Evolutionary conservation across 2,329 filamentous ascomycete species (phyloP).

Genomic region (Cordyceps pruinosa): DNA sequence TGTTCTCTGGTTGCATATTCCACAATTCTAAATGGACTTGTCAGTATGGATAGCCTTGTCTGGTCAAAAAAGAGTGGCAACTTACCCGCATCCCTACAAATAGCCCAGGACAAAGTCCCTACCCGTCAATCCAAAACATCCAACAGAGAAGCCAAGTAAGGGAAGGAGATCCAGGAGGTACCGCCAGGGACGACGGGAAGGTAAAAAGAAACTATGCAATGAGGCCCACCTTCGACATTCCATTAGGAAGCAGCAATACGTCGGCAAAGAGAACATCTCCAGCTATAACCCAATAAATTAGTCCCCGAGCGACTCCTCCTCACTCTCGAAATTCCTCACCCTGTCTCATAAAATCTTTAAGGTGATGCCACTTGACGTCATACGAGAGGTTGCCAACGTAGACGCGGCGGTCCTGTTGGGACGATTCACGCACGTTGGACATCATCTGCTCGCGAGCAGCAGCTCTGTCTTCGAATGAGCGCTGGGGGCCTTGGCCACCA

Average conservation of each 20-base stretch:
- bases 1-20: slow-evolving; percentile 99
- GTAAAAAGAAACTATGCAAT: slow-evolving; percentile 65
- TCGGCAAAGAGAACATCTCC: slow-evolving; percentile 99
- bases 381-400: slow-evolving; percentile 99
- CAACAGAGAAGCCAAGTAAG: slow-evolving; percentile 59
- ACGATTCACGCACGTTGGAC: slow-evolving; percentile 85
- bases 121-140: slow-evolving; percentile 98
- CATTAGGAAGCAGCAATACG: slow-evolving; percentile 98
- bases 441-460: slow-evolving; percentile 92
- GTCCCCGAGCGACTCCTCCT: slow-evolving; percentile 24
- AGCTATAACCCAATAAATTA: slow-evolving; percentile 53
- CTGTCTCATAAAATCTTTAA: slow-evolving; percentile 99
- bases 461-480: slow-evolving; percentile 77
- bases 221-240: slow-evolving; percentile 99
- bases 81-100: slow-evolving; percentile 99
- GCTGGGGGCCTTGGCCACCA: slow-evolving; percentile 54
- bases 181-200: background rate
- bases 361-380: slow-evolving; percentile 99
- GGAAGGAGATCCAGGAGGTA: slow-evolving; percentile 49
- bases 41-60: slow-evolving; percentile 24
- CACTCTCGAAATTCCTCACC: slow-evolving; percentile 54
- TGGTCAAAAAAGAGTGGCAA: slow-evolving; percentile 20
- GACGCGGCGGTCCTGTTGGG: slow-evolving; percentile 97
- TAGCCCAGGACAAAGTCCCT: slow-evolving; percentile 79
- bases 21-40: slow-evolving; percentile 71